Percentiles rank a stretch among this genome's conserved stretches.
Conservation (phyloP, 2,329 filamentous ascomycete species). For the Trichoderma sp. region DNA sequence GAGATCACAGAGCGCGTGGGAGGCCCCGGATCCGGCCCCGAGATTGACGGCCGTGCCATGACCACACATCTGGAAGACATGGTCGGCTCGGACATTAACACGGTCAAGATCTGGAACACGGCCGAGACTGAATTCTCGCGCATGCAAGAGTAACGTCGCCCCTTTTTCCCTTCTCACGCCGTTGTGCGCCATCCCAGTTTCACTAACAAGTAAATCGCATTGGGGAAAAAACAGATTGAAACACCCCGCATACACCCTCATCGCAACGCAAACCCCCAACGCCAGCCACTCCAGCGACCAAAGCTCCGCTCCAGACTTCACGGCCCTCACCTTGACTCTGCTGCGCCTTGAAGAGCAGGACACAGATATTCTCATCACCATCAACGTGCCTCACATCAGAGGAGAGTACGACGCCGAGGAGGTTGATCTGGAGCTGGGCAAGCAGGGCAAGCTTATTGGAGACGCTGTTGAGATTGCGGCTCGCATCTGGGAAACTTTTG, state of each 20-base stretch:
- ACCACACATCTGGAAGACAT: conserved; percentile 68
- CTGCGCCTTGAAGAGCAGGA: conserved; percentile 70
- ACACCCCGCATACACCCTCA: conserved; percentile 65
- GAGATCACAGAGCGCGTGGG: conserved; percentile 84
- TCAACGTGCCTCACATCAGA: conserved; percentile 83
- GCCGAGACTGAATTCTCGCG: conserved; percentile 58
- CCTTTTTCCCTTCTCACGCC: neutral
- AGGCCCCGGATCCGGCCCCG: conserved; percentile 49
- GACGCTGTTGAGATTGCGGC: conserved; percentile 66
- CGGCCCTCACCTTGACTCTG: conserved; percentile 73
- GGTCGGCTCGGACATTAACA: conserved; percentile 61
- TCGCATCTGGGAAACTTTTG: conserved; percentile 68
- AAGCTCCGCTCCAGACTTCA: conserved; percentile 57
- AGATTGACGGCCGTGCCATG: conserved; percentile 68
- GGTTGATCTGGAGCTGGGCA: conserved; percentile 64
- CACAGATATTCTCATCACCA: conserved; percentile 80
- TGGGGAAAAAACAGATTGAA: conserved; percentile 31
- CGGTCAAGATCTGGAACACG: conserved; percentile 65
- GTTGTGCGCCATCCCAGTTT: neutral
- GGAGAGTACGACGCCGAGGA: conserved; percentile 72
- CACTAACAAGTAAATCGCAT: neutral
- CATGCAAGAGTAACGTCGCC: conserved; percentile 45
- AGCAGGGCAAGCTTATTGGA: conserved; percentile 65
- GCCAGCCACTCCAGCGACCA: conserved; percentile 35
- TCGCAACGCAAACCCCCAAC: conserved; percentile 60